phyloP scores from a whole-genome alignment of 2,329 filamentous ascomycete genomes.

The Aspergillus quadrilineatus region DNA sequence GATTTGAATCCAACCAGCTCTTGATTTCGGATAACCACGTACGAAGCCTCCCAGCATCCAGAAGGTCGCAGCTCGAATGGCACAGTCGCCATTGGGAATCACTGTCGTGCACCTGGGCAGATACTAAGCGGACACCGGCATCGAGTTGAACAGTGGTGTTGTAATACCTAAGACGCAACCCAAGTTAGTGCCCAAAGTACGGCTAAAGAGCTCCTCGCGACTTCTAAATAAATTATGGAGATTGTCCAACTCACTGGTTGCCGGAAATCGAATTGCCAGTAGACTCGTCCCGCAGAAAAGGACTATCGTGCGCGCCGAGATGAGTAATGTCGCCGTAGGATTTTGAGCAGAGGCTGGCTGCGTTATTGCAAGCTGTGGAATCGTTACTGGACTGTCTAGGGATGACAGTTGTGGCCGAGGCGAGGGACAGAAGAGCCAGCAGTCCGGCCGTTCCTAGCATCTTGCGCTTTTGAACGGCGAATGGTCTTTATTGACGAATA shows the following conservation, averaged over 20 bases:
- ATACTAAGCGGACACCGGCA: conserved; percentile 69
- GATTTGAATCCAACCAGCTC: conserved; percentile 67
- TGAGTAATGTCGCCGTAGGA: conserved; percentile 75
- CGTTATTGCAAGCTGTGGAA: conserved; percentile 71
- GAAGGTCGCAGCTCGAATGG: conserved; percentile 64
- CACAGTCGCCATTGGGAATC: conserved; percentile 65
- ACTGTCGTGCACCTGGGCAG: conserved; percentile 67
- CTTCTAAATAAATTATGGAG: not conserved
- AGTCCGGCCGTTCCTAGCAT: conserved; percentile 31
- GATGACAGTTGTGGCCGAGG: conserved; percentile 28
- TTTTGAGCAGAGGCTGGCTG: conserved; percentile 67
- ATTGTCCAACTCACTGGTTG: conserved; percentile 59
- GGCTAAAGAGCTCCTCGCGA: not conserved
- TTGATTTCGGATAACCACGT: conserved; percentile 65
- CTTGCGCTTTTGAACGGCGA: not conserved
- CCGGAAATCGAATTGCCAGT: conserved; percentile 64
- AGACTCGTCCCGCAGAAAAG: conserved; percentile 66
- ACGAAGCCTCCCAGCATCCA: conserved; percentile 67
- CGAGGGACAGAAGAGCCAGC: conserved; percentile 32
- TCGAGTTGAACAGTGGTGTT: conserved; percentile 70
- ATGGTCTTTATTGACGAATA: not conserved
- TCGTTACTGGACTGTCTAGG: conserved; percentile 27
- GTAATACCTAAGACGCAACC: conserved; percentile 44
- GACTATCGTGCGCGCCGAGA: conserved; percentile 72
- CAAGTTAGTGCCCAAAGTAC: not conserved